A percentile compares a stretch with the other conserved stretches of the same genome.
phyloP scores from a whole-genome alignment of 1,139 yeast genomes.

The Taphrina deformans region DNA sequence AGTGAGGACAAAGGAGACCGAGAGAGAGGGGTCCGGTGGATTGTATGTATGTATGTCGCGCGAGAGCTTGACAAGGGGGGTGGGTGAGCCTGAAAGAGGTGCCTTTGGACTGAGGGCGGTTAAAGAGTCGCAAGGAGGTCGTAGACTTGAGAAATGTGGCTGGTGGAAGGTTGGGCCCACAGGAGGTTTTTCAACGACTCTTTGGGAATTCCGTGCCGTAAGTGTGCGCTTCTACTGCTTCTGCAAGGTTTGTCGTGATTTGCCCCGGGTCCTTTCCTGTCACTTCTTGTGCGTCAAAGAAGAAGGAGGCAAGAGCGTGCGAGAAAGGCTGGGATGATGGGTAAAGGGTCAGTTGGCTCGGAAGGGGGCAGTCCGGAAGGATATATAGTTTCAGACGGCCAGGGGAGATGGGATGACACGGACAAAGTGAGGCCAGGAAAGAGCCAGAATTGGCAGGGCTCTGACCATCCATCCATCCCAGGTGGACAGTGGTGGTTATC shows the following conservation, averaged over 20 bases:
- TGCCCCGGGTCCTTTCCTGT: too few species aligned
- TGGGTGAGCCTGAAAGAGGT: too few species aligned
- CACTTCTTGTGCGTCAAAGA: neutral
- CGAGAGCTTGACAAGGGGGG: too few species aligned
- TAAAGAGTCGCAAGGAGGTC: constrained; percentile 9
- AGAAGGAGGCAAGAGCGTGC: too few species aligned
- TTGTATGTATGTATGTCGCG: too few species aligned
- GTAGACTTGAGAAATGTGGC: constrained; percentile 3
- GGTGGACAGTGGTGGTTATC: too few species aligned
- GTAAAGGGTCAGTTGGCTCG: neutral
- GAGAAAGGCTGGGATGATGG: neutral
- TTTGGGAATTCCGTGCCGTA: too few species aligned
- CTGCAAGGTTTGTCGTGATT: too few species aligned
- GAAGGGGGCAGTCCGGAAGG: neutral
- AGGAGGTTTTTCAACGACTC: too few species aligned
- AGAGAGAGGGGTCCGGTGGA: neutral
- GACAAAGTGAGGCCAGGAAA: neutral
- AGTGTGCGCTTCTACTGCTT: too few species aligned
- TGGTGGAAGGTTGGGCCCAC: constrained; percentile 2
- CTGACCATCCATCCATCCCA: too few species aligned
- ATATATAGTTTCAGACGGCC: neutral
- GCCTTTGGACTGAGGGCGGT: neutral
- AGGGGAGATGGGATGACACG: too few species aligned
- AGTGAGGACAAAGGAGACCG: neutral
- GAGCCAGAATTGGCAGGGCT: neutral